A percentile compares a stretch with the other conserved stretches of the same genome.
phyloP scores from a whole-genome alignment of 352 stramenopile species.

The Globisporangium barbulae region DNA sequence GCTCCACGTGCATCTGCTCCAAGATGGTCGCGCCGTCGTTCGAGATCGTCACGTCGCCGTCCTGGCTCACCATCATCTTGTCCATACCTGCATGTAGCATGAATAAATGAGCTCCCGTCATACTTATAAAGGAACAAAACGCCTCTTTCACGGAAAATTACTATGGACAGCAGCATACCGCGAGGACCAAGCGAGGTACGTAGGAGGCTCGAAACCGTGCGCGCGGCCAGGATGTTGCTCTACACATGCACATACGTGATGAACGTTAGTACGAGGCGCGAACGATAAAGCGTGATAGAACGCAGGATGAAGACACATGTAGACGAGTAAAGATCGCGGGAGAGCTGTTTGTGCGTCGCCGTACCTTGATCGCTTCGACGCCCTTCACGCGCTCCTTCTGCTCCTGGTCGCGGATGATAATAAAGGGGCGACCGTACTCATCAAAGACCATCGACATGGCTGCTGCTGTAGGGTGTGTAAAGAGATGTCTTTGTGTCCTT shows the following conservation, averaged over 20 bases:
- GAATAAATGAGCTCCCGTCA: background rate
- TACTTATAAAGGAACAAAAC: background rate
- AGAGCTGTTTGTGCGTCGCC: background rate
- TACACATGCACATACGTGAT: constrained; percentile 22
- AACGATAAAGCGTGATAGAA: too few relatives aligned
- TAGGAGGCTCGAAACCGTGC: constrained; percentile 96
- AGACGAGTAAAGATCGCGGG: background rate
- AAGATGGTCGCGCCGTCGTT: constrained; percentile 99
- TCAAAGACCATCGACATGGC: constrained; percentile 95
- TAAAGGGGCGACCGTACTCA: constrained; percentile 99
- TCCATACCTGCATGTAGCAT: constrained; percentile 86
- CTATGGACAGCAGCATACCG: constrained; percentile 41
- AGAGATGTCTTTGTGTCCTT: background rate
- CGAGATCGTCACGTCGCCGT: constrained; percentile 99
- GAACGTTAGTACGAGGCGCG: background rate
- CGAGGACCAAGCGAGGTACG: constrained; percentile 98
- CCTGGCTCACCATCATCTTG: constrained; percentile 99
- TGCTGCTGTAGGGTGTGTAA: constrained; percentile 11
- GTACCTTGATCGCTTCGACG: constrained; percentile 96
- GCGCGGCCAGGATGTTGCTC: constrained; percentile 98
- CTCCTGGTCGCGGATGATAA: constrained; percentile 99
- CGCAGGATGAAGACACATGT: too few relatives aligned
- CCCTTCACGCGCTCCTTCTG: constrained; percentile 98
- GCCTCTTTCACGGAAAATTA: background rate
- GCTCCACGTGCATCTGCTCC: constrained; percentile 99